Conservation (phyloP, 306 rosid genomes). For the Spatholobus suberectus region DNA sequence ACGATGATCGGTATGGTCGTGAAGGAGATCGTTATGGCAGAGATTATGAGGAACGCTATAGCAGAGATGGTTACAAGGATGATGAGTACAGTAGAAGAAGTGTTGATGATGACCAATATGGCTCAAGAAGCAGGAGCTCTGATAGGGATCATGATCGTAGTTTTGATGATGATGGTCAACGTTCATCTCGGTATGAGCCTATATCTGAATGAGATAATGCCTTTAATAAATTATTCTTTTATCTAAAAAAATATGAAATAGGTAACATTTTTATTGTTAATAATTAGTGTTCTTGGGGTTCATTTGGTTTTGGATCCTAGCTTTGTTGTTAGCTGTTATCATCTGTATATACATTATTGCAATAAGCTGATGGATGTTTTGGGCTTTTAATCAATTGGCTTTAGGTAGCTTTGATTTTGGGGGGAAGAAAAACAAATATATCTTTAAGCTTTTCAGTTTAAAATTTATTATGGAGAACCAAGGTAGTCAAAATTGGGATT, state of each 20-base stretch:
- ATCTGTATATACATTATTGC: neutral
- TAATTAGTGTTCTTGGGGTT: neutral
- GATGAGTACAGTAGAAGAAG: constrained; percentile 79
- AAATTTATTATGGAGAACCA: neutral
- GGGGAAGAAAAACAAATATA: neutral
- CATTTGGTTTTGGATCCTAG: constrained; percentile 15
- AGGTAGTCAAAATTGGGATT: too few species aligned
- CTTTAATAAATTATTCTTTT: neutral
- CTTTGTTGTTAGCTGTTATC: neutral
- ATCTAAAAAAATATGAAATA: neutral
- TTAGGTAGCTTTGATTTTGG: neutral
- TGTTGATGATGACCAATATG: constrained; percentile 64
- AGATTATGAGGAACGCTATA: constrained; percentile 70
- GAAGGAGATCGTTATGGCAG: constrained; percentile 75
- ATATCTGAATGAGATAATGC: neutral
- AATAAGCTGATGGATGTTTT: neutral
- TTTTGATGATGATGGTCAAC: constrained; percentile 73
- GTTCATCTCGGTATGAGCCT: constrained; percentile 71
- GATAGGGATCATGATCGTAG: constrained; percentile 69
- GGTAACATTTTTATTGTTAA: neutral
- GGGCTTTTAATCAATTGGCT: neutral
- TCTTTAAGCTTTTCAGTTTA: constrained; percentile 7
- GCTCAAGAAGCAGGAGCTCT: constrained; percentile 71
- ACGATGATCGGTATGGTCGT: constrained; percentile 65
- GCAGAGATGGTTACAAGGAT: constrained; percentile 69